Percentiles rank a stretch among this genome's conserved stretches.
phyloP scores from a whole-genome alignment of 768 basidiomycete genomes.

The Mycena rosella region DNA sequence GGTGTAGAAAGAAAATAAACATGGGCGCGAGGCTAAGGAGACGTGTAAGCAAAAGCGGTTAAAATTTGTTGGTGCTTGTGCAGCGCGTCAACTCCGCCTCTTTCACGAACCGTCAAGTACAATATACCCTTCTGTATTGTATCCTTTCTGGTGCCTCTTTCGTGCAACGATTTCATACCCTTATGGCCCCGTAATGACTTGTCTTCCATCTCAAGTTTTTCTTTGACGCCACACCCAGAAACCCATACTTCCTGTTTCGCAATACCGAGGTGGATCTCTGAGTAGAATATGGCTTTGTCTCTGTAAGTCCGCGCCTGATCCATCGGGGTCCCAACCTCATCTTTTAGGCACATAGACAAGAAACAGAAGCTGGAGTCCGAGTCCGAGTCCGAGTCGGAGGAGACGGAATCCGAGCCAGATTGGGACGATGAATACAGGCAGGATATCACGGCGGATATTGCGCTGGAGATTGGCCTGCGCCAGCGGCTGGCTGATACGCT shows the following conservation, averaged over 20 bases:
- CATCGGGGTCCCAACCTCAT: constrained; percentile 2
- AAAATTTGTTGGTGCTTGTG: too few relatives aligned
- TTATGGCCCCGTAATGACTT: neutral
- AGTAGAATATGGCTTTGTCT: neutral
- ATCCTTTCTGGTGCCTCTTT: too few relatives aligned
- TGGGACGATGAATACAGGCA: constrained; percentile 27
- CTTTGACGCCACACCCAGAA: neutral
- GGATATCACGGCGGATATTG: constrained; percentile 50
- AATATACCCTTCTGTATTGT: too few relatives aligned
- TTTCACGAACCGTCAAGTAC: too few relatives aligned
- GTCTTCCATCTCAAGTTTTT: neutral
- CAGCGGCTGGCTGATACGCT: constrained; percentile 55
- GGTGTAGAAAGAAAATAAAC: too few relatives aligned
- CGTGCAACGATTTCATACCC: neutral
- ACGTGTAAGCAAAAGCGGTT: too few relatives aligned
- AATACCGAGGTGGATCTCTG: neutral
- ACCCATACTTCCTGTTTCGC: neutral
- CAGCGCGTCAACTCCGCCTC: too few relatives aligned
- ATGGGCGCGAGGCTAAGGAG: too few relatives aligned
- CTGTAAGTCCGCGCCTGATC: neutral
- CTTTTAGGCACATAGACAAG: constrained; percentile 21
- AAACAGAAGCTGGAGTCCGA: neutral
- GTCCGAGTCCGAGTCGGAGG: constrained; percentile 15
- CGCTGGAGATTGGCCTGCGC: constrained; percentile 61
- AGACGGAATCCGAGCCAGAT: constrained; percentile 15